A percentile compares a stretch with the other conserved stretches of the same genome.
These are phyloP conservation scores for Fonsecaea monophora DNA, from an alignment of 2,329 filamentous ascomycete genomes.

Conservation along the genomic window DNA sequence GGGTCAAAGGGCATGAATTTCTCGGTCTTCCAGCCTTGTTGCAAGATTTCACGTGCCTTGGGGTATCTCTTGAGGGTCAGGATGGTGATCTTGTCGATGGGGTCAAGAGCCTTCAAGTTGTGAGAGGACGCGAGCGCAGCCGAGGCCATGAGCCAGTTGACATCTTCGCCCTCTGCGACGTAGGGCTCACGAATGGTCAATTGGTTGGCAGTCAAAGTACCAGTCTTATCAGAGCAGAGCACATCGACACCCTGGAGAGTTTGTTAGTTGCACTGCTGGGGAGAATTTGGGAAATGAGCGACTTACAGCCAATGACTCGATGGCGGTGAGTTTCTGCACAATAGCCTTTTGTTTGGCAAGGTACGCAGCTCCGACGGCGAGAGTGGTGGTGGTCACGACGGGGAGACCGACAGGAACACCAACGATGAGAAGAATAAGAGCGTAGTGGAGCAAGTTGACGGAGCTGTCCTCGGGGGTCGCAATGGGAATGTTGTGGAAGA, in stretches of 20 bases:
- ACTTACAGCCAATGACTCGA: constrained; percentile 72
- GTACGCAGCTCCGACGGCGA: constrained; percentile 78
- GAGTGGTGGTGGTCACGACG: constrained; percentile 77
- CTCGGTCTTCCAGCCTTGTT: constrained; percentile 76
- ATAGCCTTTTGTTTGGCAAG: constrained; percentile 79
- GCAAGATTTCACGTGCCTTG: constrained; percentile 76
- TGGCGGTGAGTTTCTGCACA: constrained; percentile 79
- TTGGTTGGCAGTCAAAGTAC: constrained; percentile 77
- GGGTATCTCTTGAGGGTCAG: constrained; percentile 77
- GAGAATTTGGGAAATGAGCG: background rate
- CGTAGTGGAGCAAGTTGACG: constrained; percentile 71
- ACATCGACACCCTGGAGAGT: constrained; percentile 67
- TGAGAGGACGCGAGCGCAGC: constrained; percentile 78
- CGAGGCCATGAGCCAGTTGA: constrained; percentile 86
- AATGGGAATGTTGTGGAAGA: constrained; percentile 74
- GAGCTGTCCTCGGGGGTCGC: constrained; percentile 64
- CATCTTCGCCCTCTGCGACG: constrained; percentile 76
- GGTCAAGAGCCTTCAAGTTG: constrained; percentile 79
- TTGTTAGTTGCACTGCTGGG: constrained; percentile 13
- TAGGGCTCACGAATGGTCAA: constrained; percentile 78
- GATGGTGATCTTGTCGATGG: constrained; percentile 80
- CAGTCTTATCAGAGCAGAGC: constrained; percentile 82
- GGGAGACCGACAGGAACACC: constrained; percentile 81
- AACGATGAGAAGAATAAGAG: constrained; percentile 74
- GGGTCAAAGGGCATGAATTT: constrained; percentile 81